Evolutionary conservation across 2,329 filamentous ascomycete genomes (phyloP), one percentile per base, ranked within the genome.

Genomic region (Bipolaris victoriae): DNA sequence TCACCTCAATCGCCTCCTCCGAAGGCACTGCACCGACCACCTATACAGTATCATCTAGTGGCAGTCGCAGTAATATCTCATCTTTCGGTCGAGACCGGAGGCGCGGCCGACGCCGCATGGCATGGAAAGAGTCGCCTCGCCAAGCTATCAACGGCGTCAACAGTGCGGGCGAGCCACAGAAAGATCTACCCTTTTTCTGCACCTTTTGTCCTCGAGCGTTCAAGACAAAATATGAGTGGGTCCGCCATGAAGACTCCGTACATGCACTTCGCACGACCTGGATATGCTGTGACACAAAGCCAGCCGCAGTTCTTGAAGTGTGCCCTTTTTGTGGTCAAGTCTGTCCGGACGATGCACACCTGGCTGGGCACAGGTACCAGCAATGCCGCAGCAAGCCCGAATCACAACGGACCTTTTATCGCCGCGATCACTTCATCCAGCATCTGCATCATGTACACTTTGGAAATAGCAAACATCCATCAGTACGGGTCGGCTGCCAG

Each of bases 191-290:
- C 6, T 76, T 74, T 57, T 74, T 70, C 46, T 76, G 73, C 52
- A 76, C 73, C 1, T 76, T 75, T 48, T 76, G 73, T 44, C 70
- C 70, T 3, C 64, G 72, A 35, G 70, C 73, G 2, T 76, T 75
- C 63, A 73, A 72, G 40, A 74, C 71, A 3, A 76, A 75, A 36
- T 75, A 75, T 44, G 71, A 75, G 57, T 76, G 73, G 73, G 64
- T 73, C n/a, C 67, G 73, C 6, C 73, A 76, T 39, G 73, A 75
- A 56, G 72, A 76, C 43, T 75, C 72, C 1, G 72, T 75, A 4
- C 73, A 76, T 44, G 73, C 71, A 11, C 68, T 75, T n/a, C 69
- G 72, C 11, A 76, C 72, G 5, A 76, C 73, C 3, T 76, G 72
- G 72, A 73, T 75, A 16, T 76, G 72, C 55, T 75, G 72, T 52